phyloP scores from a whole-genome alignment of 805 yeast genomes.

The Maudiozyma saulgeensis region DNA sequence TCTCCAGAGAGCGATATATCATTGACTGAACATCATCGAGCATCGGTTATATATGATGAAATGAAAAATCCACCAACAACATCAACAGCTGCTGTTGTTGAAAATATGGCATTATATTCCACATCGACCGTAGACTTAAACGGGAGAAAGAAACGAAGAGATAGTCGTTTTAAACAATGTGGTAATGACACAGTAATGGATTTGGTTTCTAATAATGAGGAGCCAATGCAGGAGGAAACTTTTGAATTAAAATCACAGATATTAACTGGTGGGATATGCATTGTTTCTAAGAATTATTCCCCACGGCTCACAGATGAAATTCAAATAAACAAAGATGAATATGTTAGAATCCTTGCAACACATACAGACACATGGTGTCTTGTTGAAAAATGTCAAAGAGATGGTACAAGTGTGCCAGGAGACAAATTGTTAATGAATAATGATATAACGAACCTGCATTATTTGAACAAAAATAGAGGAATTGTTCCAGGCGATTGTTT shows the following conservation, averaged over 20 bases:
- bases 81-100: background rate
- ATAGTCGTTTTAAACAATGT: background rate
- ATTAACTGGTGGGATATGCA: slow-evolving; percentile 7
- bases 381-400: slow-evolving; percentile 28
- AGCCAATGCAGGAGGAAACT: background rate
- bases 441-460: slow-evolving; percentile 13
- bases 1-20: background rate
- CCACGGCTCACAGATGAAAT: slow-evolving; percentile 33
- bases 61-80: slow-evolving; percentile 2
- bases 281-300: slow-evolving; percentile 19
- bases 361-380: slow-evolving; percentile 40
- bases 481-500: slow-evolving; percentile 34
- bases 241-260: background rate
- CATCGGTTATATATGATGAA: slow-evolving; percentile 11
- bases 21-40: background rate
- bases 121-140: background rate
- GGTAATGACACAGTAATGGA: background rate
- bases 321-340: slow-evolving; percentile 25
- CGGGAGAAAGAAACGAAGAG: background rate
- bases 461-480: slow-evolving; percentile 33
- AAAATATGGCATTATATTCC: background rate
- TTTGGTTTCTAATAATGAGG: slow-evolving; percentile 2
- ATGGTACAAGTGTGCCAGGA: slow-evolving; percentile 13
- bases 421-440: background rate
- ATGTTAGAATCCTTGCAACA: slow-evolving; percentile 28